Evolutionary conservation across 257 asterid species (phyloP), one percentile per base, ranked within the genome.

Genomic region (Paulownia fortunei): DNA sequence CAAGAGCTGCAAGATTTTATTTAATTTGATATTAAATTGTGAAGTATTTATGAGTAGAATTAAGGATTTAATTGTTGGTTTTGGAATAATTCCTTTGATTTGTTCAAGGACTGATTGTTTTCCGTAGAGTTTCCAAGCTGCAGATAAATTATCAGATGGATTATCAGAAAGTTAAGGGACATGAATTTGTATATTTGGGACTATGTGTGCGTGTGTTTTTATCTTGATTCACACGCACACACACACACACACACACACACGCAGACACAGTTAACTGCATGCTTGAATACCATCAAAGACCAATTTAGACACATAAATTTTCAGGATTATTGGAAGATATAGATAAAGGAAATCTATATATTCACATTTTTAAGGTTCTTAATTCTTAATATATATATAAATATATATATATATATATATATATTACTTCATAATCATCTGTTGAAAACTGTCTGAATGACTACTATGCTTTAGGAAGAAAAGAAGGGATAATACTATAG

Each of bases 341-440:
- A 46, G 19, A 75, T n/a, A 75, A 75, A 6, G 79, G 64, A 32
- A 74, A 62, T 9, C 24, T 2, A 15, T 75, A n/a, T 2, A 9
- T 12, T 46, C 8, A 61, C 73, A 34, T 2, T 36, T 39, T 24
- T 26, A 68, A 67, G 73, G 3, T 55, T 65, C 34, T 3, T 30
- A 36, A 4, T 8, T 8, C 18, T 52, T 19, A 65, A 36, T 61
- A 27, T 13, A 32, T 60, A 30, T 6, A 62, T 5, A 19, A 66
- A 41, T 66, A 5, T 54, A 30, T 51, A 49, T 32, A 32, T 41
- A 23, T 1, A 9, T 30, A 32, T 1, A 6, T 15, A 37, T 54
- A 41, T 30, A 75, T 37, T 37, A 54, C 41, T 56, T 42, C 11
- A 70, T 68, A 77, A 68, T 65, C 23, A 64, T 59, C 36, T 69